Evolutionary conservation across 495 filamentous ascomycete genomes (phyloP).

Genomic region (Amorphotheca resinae): DNA sequence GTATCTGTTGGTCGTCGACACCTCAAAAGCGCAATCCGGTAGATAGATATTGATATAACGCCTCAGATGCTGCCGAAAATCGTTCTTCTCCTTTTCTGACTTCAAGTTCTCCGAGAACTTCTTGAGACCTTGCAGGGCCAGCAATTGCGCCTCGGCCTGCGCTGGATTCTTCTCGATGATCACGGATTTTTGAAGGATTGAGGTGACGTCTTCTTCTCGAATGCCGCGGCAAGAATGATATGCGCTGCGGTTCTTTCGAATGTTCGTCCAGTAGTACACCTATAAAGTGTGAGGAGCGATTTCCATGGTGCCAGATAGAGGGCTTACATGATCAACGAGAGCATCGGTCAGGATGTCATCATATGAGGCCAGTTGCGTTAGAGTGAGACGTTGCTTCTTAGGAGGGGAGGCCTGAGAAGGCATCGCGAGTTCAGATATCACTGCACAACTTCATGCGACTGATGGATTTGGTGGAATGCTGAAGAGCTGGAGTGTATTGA

Average conservation of each 20-base stretch:
- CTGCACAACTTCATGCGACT: not conserved
- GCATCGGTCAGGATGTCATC: constrained; percentile 96
- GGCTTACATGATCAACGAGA: constrained; percentile 81
- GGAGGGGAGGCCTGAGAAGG: constrained; percentile 6
- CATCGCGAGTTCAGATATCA: constrained; percentile 8
- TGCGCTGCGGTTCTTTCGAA: constrained; percentile 83
- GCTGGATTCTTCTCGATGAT: constrained; percentile 60
- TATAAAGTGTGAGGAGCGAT: constrained; percentile 26
- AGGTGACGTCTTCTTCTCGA: constrained; percentile 64
- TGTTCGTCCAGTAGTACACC: constrained; percentile 91
- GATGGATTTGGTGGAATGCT: constrained; percentile 9
- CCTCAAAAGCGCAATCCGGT: constrained; percentile 86
- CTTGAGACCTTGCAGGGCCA: constrained; percentile 59
- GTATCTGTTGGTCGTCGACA: constrained; percentile 89
- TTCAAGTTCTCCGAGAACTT: constrained; percentile 53
- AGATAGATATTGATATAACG: constrained; percentile 90
- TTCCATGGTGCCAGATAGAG: constrained; percentile 3
- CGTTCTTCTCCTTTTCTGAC: constrained; percentile 69
- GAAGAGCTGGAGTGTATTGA: constrained; percentile 10
- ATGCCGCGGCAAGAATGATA: constrained; percentile 77
- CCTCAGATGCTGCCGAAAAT: constrained; percentile 75
- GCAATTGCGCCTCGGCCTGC: constrained; percentile 56
- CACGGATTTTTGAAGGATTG: constrained; percentile 64
- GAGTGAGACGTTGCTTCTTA: constrained; percentile 41
- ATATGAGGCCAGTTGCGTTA: constrained; percentile 79